Conservation (phyloP, 192 early-diverging fungal genomes). For the Podila epicladia region DNA sequence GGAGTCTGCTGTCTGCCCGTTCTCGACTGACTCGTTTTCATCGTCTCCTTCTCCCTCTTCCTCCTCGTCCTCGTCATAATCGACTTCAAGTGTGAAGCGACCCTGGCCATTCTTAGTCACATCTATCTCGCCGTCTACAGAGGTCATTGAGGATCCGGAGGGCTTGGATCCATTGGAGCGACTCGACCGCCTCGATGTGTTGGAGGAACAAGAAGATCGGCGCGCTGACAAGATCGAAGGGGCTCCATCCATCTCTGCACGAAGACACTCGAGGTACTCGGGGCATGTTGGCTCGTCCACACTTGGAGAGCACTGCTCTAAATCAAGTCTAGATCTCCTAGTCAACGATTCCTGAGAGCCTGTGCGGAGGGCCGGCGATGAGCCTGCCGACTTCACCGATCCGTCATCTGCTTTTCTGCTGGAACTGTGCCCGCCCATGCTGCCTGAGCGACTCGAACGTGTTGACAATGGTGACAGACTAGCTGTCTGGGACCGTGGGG, state of each 20-base stretch:
- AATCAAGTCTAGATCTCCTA: not conserved
- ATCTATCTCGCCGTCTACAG: not conserved
- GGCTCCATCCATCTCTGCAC: not conserved
- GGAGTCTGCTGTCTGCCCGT: not conserved
- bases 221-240: not conserved
- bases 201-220: conserved; percentile 17
- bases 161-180: conserved; percentile 13
- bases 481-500: not conserved
- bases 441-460: conserved; percentile 19
- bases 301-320: not conserved
- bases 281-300: conserved; percentile 1
- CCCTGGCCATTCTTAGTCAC: not conserved
- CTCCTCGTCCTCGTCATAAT: conserved; percentile 4
- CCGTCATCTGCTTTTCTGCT: not conserved
- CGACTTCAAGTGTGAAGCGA: conserved; percentile 5
- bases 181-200: conserved; percentile 11
- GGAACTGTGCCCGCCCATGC: conserved; percentile 9
- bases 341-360: conserved; percentile 25
- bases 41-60: conserved; percentile 4
- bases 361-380: conserved; percentile 8
- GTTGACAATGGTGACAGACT: conserved; percentile 18
- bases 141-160: conserved; percentile 1
- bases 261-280: conserved; percentile 9
- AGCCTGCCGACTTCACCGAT: not conserved
- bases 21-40: not conserved